Percentiles rank a stretch among this genome's conserved stretches.
Conservation (phyloP, 176 grass and related monocot species). For the Rhynchospora tenuis region DNA sequence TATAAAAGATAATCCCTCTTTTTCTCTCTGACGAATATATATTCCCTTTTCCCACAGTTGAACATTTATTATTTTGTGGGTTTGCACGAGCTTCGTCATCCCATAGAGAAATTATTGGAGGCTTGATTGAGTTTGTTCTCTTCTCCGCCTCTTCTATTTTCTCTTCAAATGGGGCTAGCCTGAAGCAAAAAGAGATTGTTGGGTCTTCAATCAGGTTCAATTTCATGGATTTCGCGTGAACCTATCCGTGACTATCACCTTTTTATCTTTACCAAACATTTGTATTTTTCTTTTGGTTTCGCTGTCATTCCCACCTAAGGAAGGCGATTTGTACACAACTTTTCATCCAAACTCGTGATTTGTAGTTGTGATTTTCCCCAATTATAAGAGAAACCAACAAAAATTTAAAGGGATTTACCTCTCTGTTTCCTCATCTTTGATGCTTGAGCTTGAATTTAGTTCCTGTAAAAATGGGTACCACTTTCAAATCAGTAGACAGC, state of each 20-base stretch:
- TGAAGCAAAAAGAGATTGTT: neutral
- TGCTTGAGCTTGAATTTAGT: conserved; percentile 12
- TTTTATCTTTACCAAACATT: conserved; percentile 11
- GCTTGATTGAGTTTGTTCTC: conserved; percentile 13
- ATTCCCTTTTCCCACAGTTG: neutral
- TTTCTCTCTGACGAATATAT: conserved; percentile 12
- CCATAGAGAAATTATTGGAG: conserved; percentile 20
- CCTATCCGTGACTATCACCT: conserved; percentile 14
- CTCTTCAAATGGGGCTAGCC: neutral
- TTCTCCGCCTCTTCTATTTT: conserved; percentile 10
- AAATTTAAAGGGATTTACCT: conserved; percentile 16
- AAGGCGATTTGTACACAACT: conserved; percentile 27
- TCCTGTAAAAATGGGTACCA: conserved; percentile 33
- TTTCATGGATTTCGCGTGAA: conserved; percentile 34
- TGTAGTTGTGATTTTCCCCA: conserved; percentile 40
- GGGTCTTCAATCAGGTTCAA: conserved; percentile 11
- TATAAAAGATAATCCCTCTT: neutral
- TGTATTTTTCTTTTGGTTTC: conserved; percentile 23
- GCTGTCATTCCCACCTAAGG: conserved; percentile 19
- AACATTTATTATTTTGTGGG: conserved; percentile 3
- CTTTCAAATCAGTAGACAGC: conserved; percentile 58
- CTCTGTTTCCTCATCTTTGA: conserved; percentile 13
- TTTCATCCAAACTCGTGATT: conserved; percentile 61
- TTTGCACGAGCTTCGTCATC: conserved; percentile 13
- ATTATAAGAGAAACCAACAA: neutral